A percentile compares a stretch with the other conserved stretches of the same genome.
phyloP scores from a whole-genome alignment of 352 stramenopile species.

The Pythium coloratum region DNA sequence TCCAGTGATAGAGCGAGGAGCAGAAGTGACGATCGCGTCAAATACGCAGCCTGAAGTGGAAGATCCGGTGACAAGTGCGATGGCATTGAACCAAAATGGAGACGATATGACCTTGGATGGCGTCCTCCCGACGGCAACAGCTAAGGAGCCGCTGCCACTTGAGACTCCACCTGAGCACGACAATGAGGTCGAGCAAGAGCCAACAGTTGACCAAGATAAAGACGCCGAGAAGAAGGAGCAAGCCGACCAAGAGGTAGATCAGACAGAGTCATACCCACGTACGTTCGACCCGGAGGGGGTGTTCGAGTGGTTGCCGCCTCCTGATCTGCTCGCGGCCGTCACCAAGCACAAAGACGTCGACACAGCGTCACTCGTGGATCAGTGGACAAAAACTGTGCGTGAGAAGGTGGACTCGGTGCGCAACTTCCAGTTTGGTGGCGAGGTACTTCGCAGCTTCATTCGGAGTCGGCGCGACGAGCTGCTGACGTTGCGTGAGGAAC shows the following conservation, averaged over 20 bases:
- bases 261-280: neutral
- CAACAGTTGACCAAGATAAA: neutral
- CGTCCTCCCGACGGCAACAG: neutral
- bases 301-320: constrained; percentile 60
- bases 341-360: constrained; percentile 11
- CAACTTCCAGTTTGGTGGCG: constrained; percentile 59
- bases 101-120: neutral
- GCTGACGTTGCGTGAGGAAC: constrained; percentile 44
- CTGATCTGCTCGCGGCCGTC: constrained; percentile 26
- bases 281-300: constrained; percentile 47
- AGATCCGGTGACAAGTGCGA: neutral
- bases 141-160: neutral
- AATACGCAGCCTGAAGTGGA: neutral
- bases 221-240: neutral
- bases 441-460: constrained; percentile 59
- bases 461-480: constrained; percentile 60
- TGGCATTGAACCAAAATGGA: neutral
- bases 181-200: neutral
- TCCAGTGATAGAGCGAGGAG: too few relatives aligned
- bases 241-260: neutral
- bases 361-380: constrained; percentile 17
- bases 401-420: constrained; percentile 49
- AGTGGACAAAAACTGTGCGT: constrained; percentile 47
- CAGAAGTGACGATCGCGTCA: neutral
- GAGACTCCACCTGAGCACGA: neutral